Conservation (phyloP, 176 grass and related monocot genomes). For the Guadua angustifolia region DNA sequence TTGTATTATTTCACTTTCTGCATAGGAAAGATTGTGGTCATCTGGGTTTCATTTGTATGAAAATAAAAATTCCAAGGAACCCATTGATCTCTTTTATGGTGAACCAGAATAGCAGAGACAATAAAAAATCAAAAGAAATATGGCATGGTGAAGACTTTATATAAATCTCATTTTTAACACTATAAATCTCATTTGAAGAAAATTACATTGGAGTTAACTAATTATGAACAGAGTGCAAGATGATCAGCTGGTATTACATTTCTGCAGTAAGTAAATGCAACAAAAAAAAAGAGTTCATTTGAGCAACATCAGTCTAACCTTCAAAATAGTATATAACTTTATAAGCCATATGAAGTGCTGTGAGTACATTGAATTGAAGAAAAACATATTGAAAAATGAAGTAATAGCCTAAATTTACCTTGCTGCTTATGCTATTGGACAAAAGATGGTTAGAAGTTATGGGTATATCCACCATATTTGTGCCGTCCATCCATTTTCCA, state of each 20-base stretch:
- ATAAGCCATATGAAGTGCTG: slow-evolving; percentile 9
- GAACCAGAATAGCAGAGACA: not conserved
- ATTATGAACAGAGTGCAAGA: not conserved
- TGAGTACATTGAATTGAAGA: slow-evolving; percentile 5
- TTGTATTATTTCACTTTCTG: slow-evolving; percentile 22
- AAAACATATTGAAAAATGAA: not conserved
- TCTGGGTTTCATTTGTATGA: slow-evolving; percentile 16
- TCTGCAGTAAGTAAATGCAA: not conserved
- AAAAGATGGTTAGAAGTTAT: slow-evolving; percentile 53
- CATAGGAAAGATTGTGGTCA: slow-evolving; percentile 30
- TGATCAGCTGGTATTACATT: slow-evolving; percentile 7
- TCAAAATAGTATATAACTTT: slow-evolving; percentile 22
- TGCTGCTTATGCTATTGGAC: slow-evolving; percentile 49
- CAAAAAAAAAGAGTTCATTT: not conserved
- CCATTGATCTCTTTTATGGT: slow-evolving; percentile 22
- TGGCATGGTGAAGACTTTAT: slow-evolving; percentile 18
- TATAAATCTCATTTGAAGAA: slow-evolving; percentile 28
- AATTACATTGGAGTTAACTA: slow-evolving; percentile 13
- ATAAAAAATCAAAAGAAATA: not conserved
- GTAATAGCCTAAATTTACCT: slow-evolving; percentile 50
- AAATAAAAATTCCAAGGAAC: slow-evolving; percentile 32
- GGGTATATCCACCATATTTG: slow-evolving; percentile 58
- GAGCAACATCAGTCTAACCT: not conserved
- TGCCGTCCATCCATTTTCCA: slow-evolving; percentile 59
- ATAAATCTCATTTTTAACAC: slow-evolving; percentile 17